Conservation (phyloP, 176 grass and related monocot species). For the Saccharum spontaneum region DNA sequence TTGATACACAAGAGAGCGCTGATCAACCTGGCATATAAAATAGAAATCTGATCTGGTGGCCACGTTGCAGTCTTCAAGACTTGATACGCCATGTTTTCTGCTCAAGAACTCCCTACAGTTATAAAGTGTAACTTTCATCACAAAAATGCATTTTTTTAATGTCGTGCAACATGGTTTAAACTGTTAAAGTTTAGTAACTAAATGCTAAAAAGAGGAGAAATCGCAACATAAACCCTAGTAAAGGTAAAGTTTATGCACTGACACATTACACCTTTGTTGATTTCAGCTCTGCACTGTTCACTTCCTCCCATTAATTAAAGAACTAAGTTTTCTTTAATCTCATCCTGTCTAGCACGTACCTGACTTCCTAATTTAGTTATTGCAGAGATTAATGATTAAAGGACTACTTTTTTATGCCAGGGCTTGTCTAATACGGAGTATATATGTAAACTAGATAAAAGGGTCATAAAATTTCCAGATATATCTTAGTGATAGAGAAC, state of each 20-base stretch:
- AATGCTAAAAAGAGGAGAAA: neutral
- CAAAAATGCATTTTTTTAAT: no score
- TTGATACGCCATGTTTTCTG: neutral
- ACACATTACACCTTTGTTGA: neutral
- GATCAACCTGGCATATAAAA: constrained; percentile 22
- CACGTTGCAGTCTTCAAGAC: neutral
- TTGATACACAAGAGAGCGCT: neutral
- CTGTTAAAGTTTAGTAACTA: neutral
- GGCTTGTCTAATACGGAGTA: no score
- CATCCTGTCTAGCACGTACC: neutral
- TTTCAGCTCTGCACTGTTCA: neutral
- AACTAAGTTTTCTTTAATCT: neutral
- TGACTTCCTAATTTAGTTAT: neutral
- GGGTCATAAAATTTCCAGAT: no score
- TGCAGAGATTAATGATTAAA: neutral
- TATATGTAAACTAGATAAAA: neutral
- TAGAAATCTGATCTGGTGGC: neutral
- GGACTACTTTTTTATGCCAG: neutral
- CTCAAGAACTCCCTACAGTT: neutral
- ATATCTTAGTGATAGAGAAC: neutral
- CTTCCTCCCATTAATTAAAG: neutral
- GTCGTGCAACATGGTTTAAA: neutral
- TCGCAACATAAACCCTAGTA: neutral
- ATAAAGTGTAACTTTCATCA: neutral
- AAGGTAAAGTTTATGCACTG: neutral